These are phyloP conservation scores for Adansonia gregorii DNA, from an alignment of 441 rosid genomes.

Conservation along the genomic window DNA sequence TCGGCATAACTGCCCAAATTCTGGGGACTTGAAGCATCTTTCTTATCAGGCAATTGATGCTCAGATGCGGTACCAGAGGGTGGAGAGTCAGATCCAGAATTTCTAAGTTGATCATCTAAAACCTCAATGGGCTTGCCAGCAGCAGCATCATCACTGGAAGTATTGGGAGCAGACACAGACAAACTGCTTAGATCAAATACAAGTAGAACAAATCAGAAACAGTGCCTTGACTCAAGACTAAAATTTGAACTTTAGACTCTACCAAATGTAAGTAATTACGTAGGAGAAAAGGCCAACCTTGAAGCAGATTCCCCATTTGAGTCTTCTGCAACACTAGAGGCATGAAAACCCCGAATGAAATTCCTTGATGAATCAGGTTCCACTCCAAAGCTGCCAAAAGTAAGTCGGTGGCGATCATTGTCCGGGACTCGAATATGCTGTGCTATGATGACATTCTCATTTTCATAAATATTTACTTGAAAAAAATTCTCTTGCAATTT, in stretches of 20 bases:
- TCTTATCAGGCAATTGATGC: conserved; percentile 63
- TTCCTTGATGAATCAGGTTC: conserved; percentile 57
- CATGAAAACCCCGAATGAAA: conserved; percentile 42
- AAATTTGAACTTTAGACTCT: not conserved
- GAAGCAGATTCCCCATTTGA: conserved; percentile 51
- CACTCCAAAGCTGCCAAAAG: conserved; percentile 82
- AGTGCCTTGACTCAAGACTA: not conserved
- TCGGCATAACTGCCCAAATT: conserved; percentile 57
- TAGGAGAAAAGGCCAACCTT: conserved; percentile 49
- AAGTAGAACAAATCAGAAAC: conserved; percentile 8
- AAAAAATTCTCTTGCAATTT: conserved; percentile 62
- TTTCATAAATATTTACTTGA: conserved; percentile 49
- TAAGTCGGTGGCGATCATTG: conserved; percentile 70
- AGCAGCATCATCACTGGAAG: conserved; percentile 48
- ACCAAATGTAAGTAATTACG: conserved; percentile 3
- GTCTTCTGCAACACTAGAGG: conserved; percentile 49
- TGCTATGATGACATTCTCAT: conserved; percentile 83
- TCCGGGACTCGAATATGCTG: conserved; percentile 83
- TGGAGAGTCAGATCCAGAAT: conserved; percentile 65
- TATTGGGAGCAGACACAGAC: conserved; percentile 48
- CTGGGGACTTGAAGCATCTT: conserved; percentile 56
- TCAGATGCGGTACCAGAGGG: conserved; percentile 55
- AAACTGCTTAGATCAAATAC: conserved; percentile 43
- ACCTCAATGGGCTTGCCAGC: conserved; percentile 51
- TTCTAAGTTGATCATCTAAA: conserved; percentile 57